Percentiles rank a stretch among this genome's conserved stretches.
phyloP scores from a whole-genome alignment of 345 rosid species.

The Hirschfeldia incana region DNA sequence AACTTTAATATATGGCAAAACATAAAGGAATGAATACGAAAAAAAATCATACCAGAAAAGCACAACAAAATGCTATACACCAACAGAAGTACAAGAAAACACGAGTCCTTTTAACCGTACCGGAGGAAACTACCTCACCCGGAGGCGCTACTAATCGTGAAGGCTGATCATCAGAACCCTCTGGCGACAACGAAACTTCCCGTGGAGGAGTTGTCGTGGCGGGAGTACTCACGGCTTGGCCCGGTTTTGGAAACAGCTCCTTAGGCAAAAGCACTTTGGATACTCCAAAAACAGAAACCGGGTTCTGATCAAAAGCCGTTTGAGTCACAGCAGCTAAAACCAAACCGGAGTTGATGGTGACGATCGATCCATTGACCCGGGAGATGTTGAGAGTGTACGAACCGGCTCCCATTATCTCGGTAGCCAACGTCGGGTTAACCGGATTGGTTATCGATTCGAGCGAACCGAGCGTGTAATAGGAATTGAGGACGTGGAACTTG shows the following conservation, averaged over 20 bases:
- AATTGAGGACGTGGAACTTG: constrained; percentile 82
- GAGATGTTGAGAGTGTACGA: constrained; percentile 84
- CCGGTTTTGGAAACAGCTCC: constrained; percentile 46
- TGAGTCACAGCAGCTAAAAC: constrained; percentile 83
- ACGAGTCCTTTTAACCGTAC: constrained; percentile 13
- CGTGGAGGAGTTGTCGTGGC: constrained; percentile 51
- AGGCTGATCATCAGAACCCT: constrained; percentile 34
- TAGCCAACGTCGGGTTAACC: constrained; percentile 86
- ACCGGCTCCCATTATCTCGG: constrained; percentile 77
- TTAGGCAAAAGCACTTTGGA: constrained; percentile 81
- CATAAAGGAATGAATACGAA: constrained; percentile 10
- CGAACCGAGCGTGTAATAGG: constrained; percentile 89
- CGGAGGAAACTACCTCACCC: constrained; percentile 44
- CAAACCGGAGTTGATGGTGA: constrained; percentile 71
- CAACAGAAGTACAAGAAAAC: constrained; percentile 25
- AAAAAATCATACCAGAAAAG: constrained; percentile 45
- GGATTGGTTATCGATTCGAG: constrained; percentile 90
- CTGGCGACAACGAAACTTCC: constrained; percentile 49
- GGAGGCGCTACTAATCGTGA: constrained; percentile 60
- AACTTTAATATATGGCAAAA: constrained; percentile 18
- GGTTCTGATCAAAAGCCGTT: constrained; percentile 85
- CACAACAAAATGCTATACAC: constrained; percentile 65
- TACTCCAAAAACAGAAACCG: constrained; percentile 82
- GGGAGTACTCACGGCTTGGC: constrained; percentile 39
- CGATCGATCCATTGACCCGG: constrained; percentile 66